Conservation (phyloP, 371 early-diverging fungal species). For the Funneliformis caledonium region DNA sequence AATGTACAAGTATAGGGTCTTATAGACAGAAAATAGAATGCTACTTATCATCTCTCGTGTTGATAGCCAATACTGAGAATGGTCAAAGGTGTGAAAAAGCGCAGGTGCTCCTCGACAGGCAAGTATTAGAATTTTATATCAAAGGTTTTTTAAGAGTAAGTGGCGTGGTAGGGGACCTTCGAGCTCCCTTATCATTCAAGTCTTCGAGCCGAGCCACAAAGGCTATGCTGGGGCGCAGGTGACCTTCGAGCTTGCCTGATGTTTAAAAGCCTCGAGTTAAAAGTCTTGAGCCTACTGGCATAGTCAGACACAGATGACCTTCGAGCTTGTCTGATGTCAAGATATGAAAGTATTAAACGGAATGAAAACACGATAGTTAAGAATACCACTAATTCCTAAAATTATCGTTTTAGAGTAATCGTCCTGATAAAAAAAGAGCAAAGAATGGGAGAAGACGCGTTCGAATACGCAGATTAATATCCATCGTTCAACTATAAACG, state of each 20-base stretch:
- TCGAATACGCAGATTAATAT: conserved; percentile 14
- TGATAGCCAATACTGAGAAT: conserved; percentile 31
- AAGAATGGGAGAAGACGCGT: background rate
- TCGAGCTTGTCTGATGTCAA: conserved; percentile 23
- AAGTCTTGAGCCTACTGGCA: conserved; percentile 31
- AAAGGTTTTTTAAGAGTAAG: background rate
- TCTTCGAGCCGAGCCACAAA: conserved; percentile 32
- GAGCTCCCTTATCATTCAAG: conserved; percentile 37
- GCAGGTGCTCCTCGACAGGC: background rate
- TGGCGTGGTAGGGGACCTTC: conserved; percentile 38
- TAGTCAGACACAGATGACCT: conserved; percentile 28
- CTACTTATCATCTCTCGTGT: conserved; percentile 28
- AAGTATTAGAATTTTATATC: conserved; percentile 21
- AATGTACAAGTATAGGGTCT: conserved; percentile 23
- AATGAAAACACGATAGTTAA: conserved; percentile 36
- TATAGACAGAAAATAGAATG: conserved; percentile 28
- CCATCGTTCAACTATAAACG: conserved; percentile 14
- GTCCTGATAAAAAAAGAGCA: conserved; percentile 14
- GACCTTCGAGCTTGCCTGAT: conserved; percentile 32
- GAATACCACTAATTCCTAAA: conserved; percentile 26
- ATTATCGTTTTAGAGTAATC: conserved; percentile 11
- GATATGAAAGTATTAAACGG: conserved; percentile 1
- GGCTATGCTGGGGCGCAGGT: conserved; percentile 32
- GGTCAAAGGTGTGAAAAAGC: conserved; percentile 33
- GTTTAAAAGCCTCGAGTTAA: conserved; percentile 32